Base-by-base conservation (phyloP, 2,329 filamentous ascomycete species). In the Exophiala phaeomuriformis region DNA sequence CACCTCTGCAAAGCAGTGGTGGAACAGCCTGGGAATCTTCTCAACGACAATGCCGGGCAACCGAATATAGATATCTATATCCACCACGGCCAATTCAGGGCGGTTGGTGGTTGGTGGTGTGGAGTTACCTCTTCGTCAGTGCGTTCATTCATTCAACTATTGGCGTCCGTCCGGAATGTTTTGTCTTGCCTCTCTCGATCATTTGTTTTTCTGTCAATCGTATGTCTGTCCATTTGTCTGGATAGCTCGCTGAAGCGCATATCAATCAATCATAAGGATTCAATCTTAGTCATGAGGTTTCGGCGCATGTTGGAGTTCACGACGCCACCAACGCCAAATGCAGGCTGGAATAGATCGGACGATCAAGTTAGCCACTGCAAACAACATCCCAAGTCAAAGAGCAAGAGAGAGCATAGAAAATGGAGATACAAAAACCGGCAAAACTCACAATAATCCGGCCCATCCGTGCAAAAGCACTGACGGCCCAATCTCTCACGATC, bases 271-370 rank as follows among this genome's bases (percentile, higher is more conserved):
- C 12, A 36, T 10, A 5, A 36, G 3, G 40, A 33, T 42, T 63
- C 61, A 12, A 61, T 46, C 31, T 51, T 53, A 19, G 41, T 44
- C 61, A 64, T 64, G 47, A 62, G 42, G n/a, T 46, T 46, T 40
- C 49, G 54, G 45, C 62, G 50, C 49, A 61, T 64, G 45, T 68
- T 67, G 3, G 76, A 77, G 69, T 95, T 95, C 8, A 93, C 84
- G 7, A 94, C 88, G 0, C 89, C 89, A 0, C 90, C 90, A 4
- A 94, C 78, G 0, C 90, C 90, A 74, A 93, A 95, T 0, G 90
- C 90, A 36, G 89, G 90, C 10, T 58, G 47, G 19, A 19, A 19
- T 19, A 39, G 6, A 28, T n/a, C 7, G 27, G 31, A 94, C 78
- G 63, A 35, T 27, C 5, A 33, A 3, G 31, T 53, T 44, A 53